Base-by-base conservation (phyloP, 331 rosid species). In the Acacia pycnantha region DNA sequence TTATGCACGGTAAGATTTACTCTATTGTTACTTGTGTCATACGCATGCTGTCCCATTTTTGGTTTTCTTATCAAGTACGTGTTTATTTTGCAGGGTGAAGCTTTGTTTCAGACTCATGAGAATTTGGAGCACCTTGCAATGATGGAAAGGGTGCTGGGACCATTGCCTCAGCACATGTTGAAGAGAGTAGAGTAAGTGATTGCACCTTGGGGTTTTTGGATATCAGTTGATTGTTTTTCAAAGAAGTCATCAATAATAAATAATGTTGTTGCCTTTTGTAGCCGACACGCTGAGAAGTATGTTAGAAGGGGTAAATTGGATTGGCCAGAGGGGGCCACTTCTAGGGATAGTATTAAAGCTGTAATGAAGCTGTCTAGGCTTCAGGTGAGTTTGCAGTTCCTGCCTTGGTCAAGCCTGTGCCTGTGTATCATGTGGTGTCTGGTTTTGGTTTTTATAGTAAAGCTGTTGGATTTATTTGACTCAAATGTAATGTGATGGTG, bases 131-230 rank as follows among this genome's bases (percentile, higher is more conserved):
- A 93, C 86, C 94, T 95, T 6, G 97, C 99, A 5, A 93, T 95
- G 99, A 95, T 95, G 98, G 99, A 95, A 82, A 88, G 99, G 51
- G 98, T 90, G 46, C 90, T 95, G 33, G 99, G 99, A 2, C 84
- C 91, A 6, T 50, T 93, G 12, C 94, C 99, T 0, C 91, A 84
- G 77, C 91, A 90, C 37, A 88, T 93, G 82, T 79, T 93, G 77
- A 93, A 91, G 89, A 91, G 87, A 87, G 85, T 68, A 35, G 94
- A 93, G 99, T 95, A 83, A 86, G 99, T 83, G 56, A 72, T 72
- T 29, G 75, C 59, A 24, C 29, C 16, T 6, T 35, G 7, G 8
- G 0, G 18, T 27, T 37, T 16, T 22, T 64, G 27, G 41, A 47
- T 66, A 84, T 77, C 56, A 33, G 21, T 29, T 9, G 62, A 11